Percentiles rank a stretch among this genome's conserved stretches.
Conservation (phyloP, 2,329 filamentous ascomycete genomes). For the Cryphonectria radicalis region DNA sequence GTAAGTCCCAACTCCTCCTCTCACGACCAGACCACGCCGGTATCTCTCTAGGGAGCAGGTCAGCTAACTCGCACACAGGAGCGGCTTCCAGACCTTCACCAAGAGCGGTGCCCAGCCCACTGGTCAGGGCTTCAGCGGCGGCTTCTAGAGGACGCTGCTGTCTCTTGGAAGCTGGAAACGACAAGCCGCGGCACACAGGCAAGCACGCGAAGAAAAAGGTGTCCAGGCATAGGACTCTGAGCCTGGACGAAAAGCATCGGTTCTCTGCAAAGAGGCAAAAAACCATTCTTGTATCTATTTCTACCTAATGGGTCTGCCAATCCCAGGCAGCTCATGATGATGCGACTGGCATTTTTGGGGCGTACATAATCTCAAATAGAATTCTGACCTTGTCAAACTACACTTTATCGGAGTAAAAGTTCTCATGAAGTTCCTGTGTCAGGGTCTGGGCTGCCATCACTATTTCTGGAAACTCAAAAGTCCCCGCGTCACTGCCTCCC, state of each 20-base stretch:
- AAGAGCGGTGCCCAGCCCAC: slow-evolving; percentile 2
- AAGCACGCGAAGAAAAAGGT: neutral
- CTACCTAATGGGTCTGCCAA: neutral
- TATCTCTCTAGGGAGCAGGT: neutral
- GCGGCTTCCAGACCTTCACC: slow-evolving; percentile 22
- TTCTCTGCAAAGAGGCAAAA: neutral
- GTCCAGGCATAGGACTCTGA: neutral
- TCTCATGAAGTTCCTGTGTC: too few relatives aligned
- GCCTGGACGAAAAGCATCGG: neutral
- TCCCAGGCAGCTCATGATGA: neutral
- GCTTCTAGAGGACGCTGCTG: neutral
- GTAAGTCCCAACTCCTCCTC: neutral
- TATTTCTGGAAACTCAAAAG: too few relatives aligned
- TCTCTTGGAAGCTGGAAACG: neutral
- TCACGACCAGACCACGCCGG: neutral
- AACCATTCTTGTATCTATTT: slow-evolving; percentile 15
- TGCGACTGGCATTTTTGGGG: neutral
- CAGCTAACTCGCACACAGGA: neutral
- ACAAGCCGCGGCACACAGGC: neutral
- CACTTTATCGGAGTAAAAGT: too few relatives aligned
- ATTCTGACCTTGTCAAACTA: slow-evolving; percentile 2
- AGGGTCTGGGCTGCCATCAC: too few relatives aligned
- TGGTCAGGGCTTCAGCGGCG: slow-evolving; percentile 1
- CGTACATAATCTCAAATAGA: neutral
- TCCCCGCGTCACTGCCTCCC: too few relatives aligned